Percentiles rank a stretch among this genome's conserved stretches.
These are phyloP conservation scores for Paragyromitra xinjiangensis DNA, from an alignment of 495 filamentous ascomycete species.

Conservation along the genomic window DNA sequence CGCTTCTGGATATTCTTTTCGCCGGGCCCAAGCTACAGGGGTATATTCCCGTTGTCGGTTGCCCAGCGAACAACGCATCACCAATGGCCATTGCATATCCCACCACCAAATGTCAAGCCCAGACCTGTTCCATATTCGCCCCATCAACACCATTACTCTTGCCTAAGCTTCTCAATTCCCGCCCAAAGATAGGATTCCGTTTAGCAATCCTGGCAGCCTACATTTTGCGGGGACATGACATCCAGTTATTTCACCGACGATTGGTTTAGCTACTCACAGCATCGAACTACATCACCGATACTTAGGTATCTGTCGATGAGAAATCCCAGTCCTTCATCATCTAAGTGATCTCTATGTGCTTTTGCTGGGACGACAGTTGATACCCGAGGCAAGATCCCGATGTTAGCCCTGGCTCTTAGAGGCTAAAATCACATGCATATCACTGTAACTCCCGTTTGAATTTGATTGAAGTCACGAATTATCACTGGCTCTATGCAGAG, in stretches of 20 bases:
- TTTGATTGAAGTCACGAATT: conserved; percentile 17
- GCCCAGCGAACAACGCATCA: conserved; percentile 44
- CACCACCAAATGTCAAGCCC: conserved; percentile 38
- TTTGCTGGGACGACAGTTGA: conserved; percentile 34
- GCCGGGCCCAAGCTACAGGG: conserved; percentile 37
- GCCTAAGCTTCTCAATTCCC: conserved; percentile 33
- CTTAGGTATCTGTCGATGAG: conserved; percentile 37
- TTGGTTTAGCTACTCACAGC: conserved; percentile 26
- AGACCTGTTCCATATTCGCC: conserved; percentile 41
- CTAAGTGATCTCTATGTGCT: conserved; percentile 37
- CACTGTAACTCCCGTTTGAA: conserved; percentile 6
- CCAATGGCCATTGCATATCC: conserved; percentile 31
- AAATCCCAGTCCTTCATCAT: conserved; percentile 38
- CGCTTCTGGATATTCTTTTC: conserved; percentile 43
- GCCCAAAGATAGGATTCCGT: conserved; percentile 31
- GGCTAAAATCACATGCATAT: conserved; percentile 1
- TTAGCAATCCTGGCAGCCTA: conserved; percentile 28
- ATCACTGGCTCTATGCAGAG: conserved; percentile 36
- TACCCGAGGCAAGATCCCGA: conserved; percentile 38
- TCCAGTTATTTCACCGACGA: conserved; percentile 36
- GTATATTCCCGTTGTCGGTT: neutral
- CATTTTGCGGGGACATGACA: conserved; percentile 40
- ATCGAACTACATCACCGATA: conserved; percentile 29
- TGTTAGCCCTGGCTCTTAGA: conserved; percentile 10
- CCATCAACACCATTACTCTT: conserved; percentile 16